Evolutionary conservation across 2,329 filamentous ascomycete genomes (phyloP).

Genomic region (Penicillium brevicompactum): DNA sequence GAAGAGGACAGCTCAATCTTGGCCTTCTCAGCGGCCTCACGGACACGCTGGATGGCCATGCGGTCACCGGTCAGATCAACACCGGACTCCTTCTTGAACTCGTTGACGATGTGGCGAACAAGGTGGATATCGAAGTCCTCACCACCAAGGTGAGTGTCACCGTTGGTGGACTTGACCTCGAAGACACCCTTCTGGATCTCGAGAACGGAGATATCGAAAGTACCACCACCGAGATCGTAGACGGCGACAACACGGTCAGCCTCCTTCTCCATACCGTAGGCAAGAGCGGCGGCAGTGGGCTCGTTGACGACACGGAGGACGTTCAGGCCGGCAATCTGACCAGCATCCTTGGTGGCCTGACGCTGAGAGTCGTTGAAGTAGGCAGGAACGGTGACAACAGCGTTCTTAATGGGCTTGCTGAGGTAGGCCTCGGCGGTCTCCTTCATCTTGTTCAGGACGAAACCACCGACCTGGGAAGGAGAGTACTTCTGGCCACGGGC

Average conservation of each 20-base stretch:
- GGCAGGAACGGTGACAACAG: slow-evolving; percentile 92
- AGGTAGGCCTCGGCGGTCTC: slow-evolving; percentile 95
- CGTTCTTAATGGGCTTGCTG: slow-evolving; percentile 88
- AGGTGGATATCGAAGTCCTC: slow-evolving; percentile 97
- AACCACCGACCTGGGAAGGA: slow-evolving; percentile 96
- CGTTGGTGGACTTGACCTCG: slow-evolving; percentile 98
- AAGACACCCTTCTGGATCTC: slow-evolving; percentile 98
- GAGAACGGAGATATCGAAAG: slow-evolving; percentile 97
- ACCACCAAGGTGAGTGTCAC: slow-evolving; percentile 97
- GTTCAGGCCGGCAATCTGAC: slow-evolving; percentile 93
- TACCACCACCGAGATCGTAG: slow-evolving; percentile 98
- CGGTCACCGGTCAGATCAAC: slow-evolving; percentile 89
- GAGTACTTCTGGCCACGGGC: slow-evolving; percentile 95
- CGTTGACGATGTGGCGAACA: slow-evolving; percentile 87
- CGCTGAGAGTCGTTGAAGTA: slow-evolving; percentile 99
- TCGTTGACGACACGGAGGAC: slow-evolving; percentile 98
- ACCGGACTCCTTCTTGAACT: slow-evolving; percentile 95
- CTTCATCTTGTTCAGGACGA: slow-evolving; percentile 98
- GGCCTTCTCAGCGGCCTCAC: slow-evolving; percentile 97
- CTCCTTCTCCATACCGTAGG: slow-evolving; percentile 96
- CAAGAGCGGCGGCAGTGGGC: slow-evolving; percentile 91
- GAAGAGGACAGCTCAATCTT: slow-evolving; percentile 98
- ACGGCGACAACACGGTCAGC: slow-evolving; percentile 86
- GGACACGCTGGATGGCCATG: slow-evolving; percentile 99
- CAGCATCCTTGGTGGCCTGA: slow-evolving; percentile 97